Percentiles rank a stretch among this genome's conserved stretches.
These are phyloP conservation scores for Prunus persica DNA, from an alignment of 306 rosid species.

Conservation along the genomic window Prunus_persica_NCBIv2 NC_034009.1:24202501-24203000, in stretches of 20 bases:
- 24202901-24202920: conserved; percentile 78
- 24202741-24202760: no score
- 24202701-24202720: neutral
- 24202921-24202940: conserved; percentile 79
- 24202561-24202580: conserved; percentile 19
- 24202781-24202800: no score
- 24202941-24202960: conserved; percentile 67
- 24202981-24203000: conserved; percentile 51
- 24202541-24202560: conserved; percentile 8
- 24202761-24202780: neutral
- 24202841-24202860: neutral
- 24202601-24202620: conserved; percentile 55
- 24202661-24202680: neutral
- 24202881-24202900: conserved; percentile 71
- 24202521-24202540: conserved; percentile 10
- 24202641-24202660: conserved; percentile 23
- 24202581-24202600: conserved; percentile 20
- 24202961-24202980: conserved; percentile 57
- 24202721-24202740: neutral
- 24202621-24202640: conserved; percentile 21
- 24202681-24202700: neutral
- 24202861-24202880: neutral
- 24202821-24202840: neutral
- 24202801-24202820: neutral
- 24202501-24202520: neutral